A percentile compares a stretch with the other conserved stretches of the same genome.
These are phyloP conservation scores for Capronia coronata DNA, from an alignment of 2,329 filamentous ascomycete genomes.

Conservation along the genomic window DNA sequence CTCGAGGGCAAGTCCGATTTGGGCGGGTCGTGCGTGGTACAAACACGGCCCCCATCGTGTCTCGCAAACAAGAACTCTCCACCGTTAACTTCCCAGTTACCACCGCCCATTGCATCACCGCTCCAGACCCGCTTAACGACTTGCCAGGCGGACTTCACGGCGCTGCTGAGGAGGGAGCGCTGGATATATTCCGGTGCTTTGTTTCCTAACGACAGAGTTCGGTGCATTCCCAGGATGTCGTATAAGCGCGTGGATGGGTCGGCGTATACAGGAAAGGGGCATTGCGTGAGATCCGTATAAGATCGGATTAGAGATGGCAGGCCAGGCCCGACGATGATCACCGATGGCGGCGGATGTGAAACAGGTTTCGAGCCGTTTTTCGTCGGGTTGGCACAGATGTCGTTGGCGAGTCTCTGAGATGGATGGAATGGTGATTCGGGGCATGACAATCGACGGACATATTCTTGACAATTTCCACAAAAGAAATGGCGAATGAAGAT, in stretches of 20 bases:
- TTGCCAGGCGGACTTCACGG: conserved; percentile 51
- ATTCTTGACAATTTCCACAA: conserved; percentile 76
- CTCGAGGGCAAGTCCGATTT: too few species aligned
- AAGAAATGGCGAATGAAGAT: conserved; percentile 76
- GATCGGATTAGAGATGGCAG: conserved; percentile 60
- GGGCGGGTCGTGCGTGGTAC: conserved; percentile 31
- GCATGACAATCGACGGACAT: conserved; percentile 54
- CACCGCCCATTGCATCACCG: conserved; percentile 57
- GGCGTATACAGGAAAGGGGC: conserved; percentile 68
- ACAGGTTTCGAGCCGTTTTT: conserved; percentile 16
- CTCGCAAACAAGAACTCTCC: conserved; percentile 71
- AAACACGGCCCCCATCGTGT: conserved; percentile 2
- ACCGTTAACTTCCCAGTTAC: conserved; percentile 63
- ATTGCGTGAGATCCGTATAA: conserved; percentile 58
- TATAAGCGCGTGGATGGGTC: conserved; percentile 65
- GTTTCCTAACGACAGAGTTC: conserved; percentile 54
- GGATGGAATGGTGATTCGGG: conserved; percentile 18
- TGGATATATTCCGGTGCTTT: conserved; percentile 60
- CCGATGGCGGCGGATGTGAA: conserved; percentile 38
- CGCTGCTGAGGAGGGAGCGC: conserved; percentile 41
- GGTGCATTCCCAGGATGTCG: conserved; percentile 60
- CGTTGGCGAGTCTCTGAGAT: conserved; percentile 46
- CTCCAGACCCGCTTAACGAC: conserved; percentile 52
- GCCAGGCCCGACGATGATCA: conserved; percentile 68
- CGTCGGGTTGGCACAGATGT: conserved; percentile 28